A percentile compares a stretch with the other conserved stretches of the same genome.
phyloP scores from a whole-genome alignment of 2,329 filamentous ascomycete genomes.

The Aspergillus glaucus region DNA sequence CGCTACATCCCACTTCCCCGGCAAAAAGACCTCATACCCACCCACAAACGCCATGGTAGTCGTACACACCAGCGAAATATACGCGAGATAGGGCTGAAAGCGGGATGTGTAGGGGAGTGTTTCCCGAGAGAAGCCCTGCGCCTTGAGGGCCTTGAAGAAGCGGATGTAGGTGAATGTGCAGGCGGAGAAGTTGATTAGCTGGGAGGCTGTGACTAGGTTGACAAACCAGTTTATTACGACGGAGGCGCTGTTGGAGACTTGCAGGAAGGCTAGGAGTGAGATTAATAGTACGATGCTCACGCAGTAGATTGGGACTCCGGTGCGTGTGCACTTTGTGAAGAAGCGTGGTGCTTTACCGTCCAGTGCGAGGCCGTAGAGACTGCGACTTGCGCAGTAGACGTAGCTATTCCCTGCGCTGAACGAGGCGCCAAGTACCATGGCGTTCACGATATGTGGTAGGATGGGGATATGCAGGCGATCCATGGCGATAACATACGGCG shows the following conservation, averaged over 20 bases:
- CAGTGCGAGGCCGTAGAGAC: slow-evolving; percentile 61
- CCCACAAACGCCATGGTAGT: slow-evolving; percentile 68
- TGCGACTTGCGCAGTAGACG: slow-evolving; percentile 62
- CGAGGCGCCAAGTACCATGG: slow-evolving; percentile 62
- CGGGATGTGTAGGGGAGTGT: slow-evolving; percentile 64
- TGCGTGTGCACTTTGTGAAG: slow-evolving; percentile 55
- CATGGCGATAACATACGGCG: slow-evolving; percentile 65
- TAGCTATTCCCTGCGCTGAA: slow-evolving; percentile 65
- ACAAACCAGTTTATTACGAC: slow-evolving; percentile 69
- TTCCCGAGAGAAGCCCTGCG: slow-evolving; percentile 62
- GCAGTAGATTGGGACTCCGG: slow-evolving; percentile 68
- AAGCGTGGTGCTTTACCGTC: slow-evolving; percentile 66
- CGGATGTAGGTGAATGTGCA: slow-evolving; percentile 66
- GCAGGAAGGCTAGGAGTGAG: slow-evolving; percentile 65
- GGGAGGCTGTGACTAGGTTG: slow-evolving; percentile 65
- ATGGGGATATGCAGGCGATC: slow-evolving; percentile 56
- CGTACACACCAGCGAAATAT: slow-evolving; percentile 57
- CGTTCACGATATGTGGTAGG: slow-evolving; percentile 67
- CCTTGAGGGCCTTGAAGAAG: slow-evolving; percentile 63
- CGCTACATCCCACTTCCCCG: slow-evolving; percentile 59
- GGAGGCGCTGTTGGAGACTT: slow-evolving; percentile 59
- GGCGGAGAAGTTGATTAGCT: slow-evolving; percentile 66
- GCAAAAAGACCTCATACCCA: slow-evolving; percentile 70
- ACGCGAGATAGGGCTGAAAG: slow-evolving; percentile 67
- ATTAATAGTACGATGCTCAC: slow-evolving; percentile 61